Evolutionary conservation across 345 rosid genomes (phyloP).

Genomic region (Toxicodendron radicans): DNA sequence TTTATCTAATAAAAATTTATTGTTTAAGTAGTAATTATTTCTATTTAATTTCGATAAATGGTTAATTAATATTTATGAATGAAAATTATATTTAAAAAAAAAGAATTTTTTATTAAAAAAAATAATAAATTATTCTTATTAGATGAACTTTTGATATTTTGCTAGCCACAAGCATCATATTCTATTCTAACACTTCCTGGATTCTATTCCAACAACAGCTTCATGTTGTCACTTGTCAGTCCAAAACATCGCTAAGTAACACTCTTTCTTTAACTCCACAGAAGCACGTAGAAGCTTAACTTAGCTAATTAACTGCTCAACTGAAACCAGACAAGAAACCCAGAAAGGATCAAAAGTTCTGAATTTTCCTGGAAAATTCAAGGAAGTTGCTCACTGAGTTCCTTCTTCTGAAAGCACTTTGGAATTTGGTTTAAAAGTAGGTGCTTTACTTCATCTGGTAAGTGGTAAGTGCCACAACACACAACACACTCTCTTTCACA

Average conservation of each 20-base stretch:
- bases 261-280: background rate
- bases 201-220: background rate
- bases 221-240: background rate
- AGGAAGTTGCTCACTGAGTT: background rate
- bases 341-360: constrained; percentile 4
- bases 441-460: constrained; percentile 9
- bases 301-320: background rate
- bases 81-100: no score
- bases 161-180: no score
- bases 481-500: background rate
- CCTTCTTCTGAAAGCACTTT: background rate
- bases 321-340: background rate
- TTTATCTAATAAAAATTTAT: no score
- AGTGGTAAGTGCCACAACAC: constrained; percentile 2
- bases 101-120: no score
- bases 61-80: no score
- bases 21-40: no score
- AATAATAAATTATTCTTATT: no score
- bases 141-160: no score
- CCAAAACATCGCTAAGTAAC: background rate
- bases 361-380: constrained; percentile 19
- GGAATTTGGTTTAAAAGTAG: background rate
- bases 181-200: no score
- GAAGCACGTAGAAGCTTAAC: background rate
- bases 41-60: no score